These are phyloP conservation scores for Suhomyces ambrosiae DNA, from an alignment of 1,139 yeast genomes.

Conservation along the genomic window DNA sequence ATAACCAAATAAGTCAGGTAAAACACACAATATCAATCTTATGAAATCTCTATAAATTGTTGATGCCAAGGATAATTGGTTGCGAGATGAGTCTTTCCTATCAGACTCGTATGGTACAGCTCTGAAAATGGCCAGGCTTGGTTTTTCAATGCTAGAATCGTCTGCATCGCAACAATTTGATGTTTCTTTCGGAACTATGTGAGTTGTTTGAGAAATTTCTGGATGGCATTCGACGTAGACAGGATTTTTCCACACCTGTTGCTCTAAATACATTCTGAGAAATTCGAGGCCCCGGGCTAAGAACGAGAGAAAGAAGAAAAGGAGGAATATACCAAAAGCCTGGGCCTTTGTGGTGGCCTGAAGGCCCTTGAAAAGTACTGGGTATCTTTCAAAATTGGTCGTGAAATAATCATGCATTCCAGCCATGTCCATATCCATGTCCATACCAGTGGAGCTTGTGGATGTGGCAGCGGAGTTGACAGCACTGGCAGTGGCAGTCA, in stretches of 20 bases:
- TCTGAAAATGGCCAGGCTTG: constrained; percentile 12
- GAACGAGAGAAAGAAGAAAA: constrained; percentile 60
- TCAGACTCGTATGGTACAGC: constrained; percentile 6
- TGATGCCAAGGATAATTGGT: constrained; percentile 23
- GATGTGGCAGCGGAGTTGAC: too few relatives aligned
- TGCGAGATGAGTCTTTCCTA: constrained; percentile 10
- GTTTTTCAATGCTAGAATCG: constrained; percentile 14
- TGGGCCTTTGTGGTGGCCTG: constrained; percentile 55
- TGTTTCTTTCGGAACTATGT: constrained; percentile 12
- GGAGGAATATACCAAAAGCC: constrained; percentile 72
- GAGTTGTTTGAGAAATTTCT: too few relatives aligned
- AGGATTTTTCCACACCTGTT: constrained; percentile 57
- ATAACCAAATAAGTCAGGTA: constrained; percentile 67
- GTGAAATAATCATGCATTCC: constrained; percentile 63
- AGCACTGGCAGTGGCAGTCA: too few relatives aligned
- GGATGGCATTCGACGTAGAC: constrained; percentile 22
- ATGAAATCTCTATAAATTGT: constrained; percentile 53
- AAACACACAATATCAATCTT: constrained; percentile 55
- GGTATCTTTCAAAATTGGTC: constrained; percentile 50
- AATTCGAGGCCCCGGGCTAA: constrained; percentile 61
- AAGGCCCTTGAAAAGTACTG: constrained; percentile 60
- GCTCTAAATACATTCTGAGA: constrained; percentile 63
- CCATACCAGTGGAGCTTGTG: constrained; percentile 8
- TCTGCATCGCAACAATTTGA: constrained; percentile 18
- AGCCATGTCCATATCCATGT: constrained; percentile 26